Conservation (phyloP, 129 eudicot species). For the Flaveria bidentis region DNA sequence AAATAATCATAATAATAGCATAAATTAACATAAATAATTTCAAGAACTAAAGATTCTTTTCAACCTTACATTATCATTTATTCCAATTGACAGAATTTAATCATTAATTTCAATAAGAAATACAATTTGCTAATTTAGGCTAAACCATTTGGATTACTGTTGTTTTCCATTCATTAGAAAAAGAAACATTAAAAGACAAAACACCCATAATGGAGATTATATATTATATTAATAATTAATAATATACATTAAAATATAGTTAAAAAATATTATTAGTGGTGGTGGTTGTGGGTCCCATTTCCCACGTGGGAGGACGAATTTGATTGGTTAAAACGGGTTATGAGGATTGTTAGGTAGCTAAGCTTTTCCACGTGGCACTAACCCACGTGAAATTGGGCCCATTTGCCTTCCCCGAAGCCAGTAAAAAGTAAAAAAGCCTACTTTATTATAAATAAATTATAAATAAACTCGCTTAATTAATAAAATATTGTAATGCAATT, state of each 20-base stretch:
- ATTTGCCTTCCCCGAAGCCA: neutral
- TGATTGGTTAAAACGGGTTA: slow-evolving; percentile 60
- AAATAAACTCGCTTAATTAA: neutral
- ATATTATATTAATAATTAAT: neutral
- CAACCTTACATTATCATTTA: neutral
- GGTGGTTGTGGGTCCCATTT: slow-evolving; percentile 30
- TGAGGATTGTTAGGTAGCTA: slow-evolving; percentile 39
- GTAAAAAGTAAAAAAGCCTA: slow-evolving; percentile 16
- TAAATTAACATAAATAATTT: neutral
- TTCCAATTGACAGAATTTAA: neutral
- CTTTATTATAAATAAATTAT: neutral
- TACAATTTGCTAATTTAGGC: neutral
- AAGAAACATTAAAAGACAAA: slow-evolving; percentile 17
- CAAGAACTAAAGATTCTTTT: neutral
- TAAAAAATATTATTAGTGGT: neutral
- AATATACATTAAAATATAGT: slow-evolving; percentile 13
- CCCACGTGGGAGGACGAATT: slow-evolving; percentile 61
- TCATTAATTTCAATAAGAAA: neutral
- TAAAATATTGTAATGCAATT: neutral
- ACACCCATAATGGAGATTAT: slow-evolving; percentile 37
- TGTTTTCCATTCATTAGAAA: neutral
- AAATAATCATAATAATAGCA: neutral
- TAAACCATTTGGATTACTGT: slow-evolving; percentile 18
- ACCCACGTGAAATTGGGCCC: slow-evolving; percentile 57
- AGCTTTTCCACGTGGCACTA: slow-evolving; percentile 30